These are phyloP conservation scores for Carex pumila DNA, from an alignment of 176 grass and related monocot species.

Conservation along the genomic window DNA sequence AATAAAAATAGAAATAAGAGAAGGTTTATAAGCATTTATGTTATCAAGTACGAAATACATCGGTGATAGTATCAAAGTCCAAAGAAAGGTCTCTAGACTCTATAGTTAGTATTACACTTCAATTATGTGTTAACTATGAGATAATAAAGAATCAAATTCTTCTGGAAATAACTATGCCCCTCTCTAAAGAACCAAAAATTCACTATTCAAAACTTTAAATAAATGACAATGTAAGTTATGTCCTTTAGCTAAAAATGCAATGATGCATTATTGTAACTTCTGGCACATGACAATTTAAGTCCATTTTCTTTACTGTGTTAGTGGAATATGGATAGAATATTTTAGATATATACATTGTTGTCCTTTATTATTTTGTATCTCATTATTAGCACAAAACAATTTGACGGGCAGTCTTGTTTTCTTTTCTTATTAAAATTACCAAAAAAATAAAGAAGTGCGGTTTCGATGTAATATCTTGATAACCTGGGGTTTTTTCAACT, in stretches of 20 bases:
- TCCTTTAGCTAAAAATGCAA: background rate
- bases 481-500: background rate
- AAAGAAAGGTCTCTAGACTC: background rate
- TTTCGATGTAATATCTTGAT: background rate
- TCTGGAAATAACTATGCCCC: background rate
- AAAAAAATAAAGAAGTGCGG: background rate
- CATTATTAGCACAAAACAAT: background rate
- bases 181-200: background rate
- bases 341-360: background rate
- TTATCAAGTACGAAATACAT: background rate
- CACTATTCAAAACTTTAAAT: background rate
- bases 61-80: background rate
- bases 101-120: background rate
- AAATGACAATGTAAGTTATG: background rate
- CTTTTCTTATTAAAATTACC: background rate
- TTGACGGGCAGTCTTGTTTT: background rate
- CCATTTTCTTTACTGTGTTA: background rate
- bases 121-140: background rate
- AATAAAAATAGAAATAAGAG: background rate
- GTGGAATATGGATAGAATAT: background rate
- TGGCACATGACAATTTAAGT: background rate
- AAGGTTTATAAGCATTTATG: background rate
- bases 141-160: background rate
- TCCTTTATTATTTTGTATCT: background rate
- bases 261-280: background rate